Percentiles rank a stretch among this genome's conserved stretches.
Conservation (phyloP, 352 stramenopile species). For the Phytopythium aichiense region DNA sequence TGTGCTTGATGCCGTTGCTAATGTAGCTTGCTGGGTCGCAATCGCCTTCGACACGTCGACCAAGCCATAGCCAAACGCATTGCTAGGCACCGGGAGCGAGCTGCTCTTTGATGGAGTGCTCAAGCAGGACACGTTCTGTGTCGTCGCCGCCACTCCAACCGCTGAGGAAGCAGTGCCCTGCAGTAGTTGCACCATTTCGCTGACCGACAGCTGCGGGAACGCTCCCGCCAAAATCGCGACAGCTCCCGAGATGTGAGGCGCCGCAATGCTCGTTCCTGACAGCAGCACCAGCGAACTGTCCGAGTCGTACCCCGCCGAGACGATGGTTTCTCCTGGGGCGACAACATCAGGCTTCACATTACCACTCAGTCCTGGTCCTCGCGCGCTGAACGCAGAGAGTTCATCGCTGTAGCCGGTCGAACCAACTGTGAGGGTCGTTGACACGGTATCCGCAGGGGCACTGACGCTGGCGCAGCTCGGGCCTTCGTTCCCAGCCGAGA, state of each 20-base stretch:
- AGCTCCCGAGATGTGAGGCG: conserved; percentile 32
- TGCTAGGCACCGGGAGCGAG: conserved; percentile 35
- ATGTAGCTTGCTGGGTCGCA: neutral
- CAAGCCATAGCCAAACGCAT: conserved; percentile 47
- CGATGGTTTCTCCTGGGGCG: conserved; percentile 27
- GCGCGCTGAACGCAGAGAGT: conserved; percentile 25
- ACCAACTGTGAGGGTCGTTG: conserved; percentile 39
- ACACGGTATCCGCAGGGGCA: conserved; percentile 29
- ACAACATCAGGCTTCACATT: conserved; percentile 40
- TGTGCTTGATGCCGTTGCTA: neutral
- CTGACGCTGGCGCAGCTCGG: conserved; percentile 34
- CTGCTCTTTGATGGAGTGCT: conserved; percentile 9
- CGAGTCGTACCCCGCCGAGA: conserved; percentile 12
- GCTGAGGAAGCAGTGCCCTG: conserved; percentile 7
- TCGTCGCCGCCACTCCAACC: neutral
- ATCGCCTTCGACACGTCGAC: conserved; percentile 36
- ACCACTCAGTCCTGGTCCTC: conserved; percentile 31
- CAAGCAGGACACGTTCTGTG: conserved; percentile 8
- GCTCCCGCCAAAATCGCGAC: conserved; percentile 36
- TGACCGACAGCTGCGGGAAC: conserved; percentile 18
- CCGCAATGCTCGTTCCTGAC: conserved; percentile 33
- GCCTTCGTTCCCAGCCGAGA: conserved; percentile 45
- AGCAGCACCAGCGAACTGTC: conserved; percentile 13
- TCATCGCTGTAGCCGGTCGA: conserved; percentile 34
- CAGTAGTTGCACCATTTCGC: conserved; percentile 23